These are phyloP conservation scores for Aspergillus avenaceus DNA, from an alignment of 495 filamentous ascomycete species.

Conservation along the genomic window DNA sequence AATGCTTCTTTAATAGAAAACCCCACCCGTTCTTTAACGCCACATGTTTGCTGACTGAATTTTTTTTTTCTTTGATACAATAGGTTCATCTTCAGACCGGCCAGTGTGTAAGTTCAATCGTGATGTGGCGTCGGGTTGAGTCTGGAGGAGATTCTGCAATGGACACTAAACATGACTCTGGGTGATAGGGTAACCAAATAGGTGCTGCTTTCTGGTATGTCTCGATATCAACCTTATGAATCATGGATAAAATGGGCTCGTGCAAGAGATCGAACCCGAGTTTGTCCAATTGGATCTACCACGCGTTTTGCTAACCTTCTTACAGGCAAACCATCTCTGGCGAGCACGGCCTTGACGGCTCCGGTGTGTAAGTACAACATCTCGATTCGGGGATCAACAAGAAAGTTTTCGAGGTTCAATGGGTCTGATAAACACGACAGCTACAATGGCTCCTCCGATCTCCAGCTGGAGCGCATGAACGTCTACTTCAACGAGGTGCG, in stretches of 20 bases:
- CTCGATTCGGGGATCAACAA: not conserved
- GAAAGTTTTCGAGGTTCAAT: slow-evolving; percentile 9
- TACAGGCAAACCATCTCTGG: slow-evolving; percentile 91
- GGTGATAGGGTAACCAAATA: slow-evolving; percentile 93
- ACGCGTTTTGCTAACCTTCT: slow-evolving; percentile 25
- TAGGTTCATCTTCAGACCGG: slow-evolving; percentile 98
- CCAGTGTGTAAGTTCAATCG: slow-evolving; percentile 74
- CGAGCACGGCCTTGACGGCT: slow-evolving; percentile 97
- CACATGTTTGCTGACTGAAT: slow-evolving; percentile 31
- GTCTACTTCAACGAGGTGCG: slow-evolving; percentile 99
- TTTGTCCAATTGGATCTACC: not conserved
- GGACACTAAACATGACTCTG: slow-evolving; percentile 25
- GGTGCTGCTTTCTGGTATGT: slow-evolving; percentile 98
- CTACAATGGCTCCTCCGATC: slow-evolving; percentile 95
- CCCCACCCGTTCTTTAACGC: slow-evolving; percentile 40
- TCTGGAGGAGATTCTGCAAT: slow-evolving; percentile 3
- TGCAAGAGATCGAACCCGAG: not conserved
- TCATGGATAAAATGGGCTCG: not conserved
- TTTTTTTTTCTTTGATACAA: slow-evolving; percentile 34
- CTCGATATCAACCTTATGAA: not conserved
- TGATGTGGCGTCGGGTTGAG: slow-evolving; percentile 8
- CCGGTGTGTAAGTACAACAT: slow-evolving; percentile 69
- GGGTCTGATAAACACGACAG: slow-evolving; percentile 46
- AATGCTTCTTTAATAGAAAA: slow-evolving; percentile 36
- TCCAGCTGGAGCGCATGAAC: slow-evolving; percentile 99